A percentile compares a stretch with the other conserved stretches of the same genome.
phyloP scores from a whole-genome alignment of 129 eudicot species.

The Flaveria robusta region DNA sequence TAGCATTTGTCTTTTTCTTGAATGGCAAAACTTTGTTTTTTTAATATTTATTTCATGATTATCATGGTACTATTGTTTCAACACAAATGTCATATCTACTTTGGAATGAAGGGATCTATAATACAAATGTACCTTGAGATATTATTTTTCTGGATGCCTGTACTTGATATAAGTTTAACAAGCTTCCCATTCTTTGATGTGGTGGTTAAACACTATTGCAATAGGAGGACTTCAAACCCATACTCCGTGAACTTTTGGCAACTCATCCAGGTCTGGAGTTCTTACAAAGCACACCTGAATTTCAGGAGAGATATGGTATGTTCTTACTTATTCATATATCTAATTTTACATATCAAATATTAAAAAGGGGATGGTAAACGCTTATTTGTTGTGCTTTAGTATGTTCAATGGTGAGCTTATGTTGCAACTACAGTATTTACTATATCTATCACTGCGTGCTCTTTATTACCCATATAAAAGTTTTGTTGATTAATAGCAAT shows the following conservation, averaged over 20 bases:
- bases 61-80: conserved; percentile 9
- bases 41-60: conserved; percentile 9
- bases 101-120: conserved; percentile 9
- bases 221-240: conserved; percentile 56
- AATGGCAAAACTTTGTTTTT: conserved; percentile 13
- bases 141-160: not conserved
- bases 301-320: conserved; percentile 38
- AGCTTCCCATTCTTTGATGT: conserved; percentile 8
- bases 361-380: not conserved
- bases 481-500: not conserved
- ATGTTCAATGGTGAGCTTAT: not conserved
- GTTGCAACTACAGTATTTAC: not conserved
- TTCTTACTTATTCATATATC: conserved; percentile 5
- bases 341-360: not conserved
- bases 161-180: conserved; percentile 3
- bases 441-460: not conserved
- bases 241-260: conserved; percentile 68
- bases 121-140: not conserved
- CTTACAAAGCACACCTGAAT: conserved; percentile 35
- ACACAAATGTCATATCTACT: not conserved
- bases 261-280: conserved; percentile 39
- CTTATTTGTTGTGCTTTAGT: not conserved
- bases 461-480: conserved; percentile 2
- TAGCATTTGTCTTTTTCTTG: conserved; percentile 4
- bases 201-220: conserved; percentile 7